Base-by-base conservation (phyloP, 225 moss, liverwort and hornwort species). In the Sphagnum tenellum region DNA sequence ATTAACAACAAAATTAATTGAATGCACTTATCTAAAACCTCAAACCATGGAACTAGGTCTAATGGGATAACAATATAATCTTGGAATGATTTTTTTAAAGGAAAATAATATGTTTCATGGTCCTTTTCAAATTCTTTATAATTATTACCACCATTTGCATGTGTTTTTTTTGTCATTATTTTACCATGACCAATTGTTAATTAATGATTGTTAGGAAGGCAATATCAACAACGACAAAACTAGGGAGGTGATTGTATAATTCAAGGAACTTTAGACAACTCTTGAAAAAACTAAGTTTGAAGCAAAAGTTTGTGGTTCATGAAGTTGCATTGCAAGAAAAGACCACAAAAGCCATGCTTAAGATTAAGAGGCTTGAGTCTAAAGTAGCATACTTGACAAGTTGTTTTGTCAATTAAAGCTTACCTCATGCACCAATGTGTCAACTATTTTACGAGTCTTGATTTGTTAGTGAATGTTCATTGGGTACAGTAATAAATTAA, bases 281-380 rank as follows among this genome's bases (percentile, higher is more conserved):
- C 56, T 74, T 66, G 85, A 92, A 66, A 76, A 78, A 72, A 82
- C 81, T 50, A 83, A 82, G 73, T 78, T 49, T 71, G 67, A 72
- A 90, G 73, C 58, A 65, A 29, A 74, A 87, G 63, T 82, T 87
- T 55, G 86, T 88, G 71, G 67, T 70, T 60, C 74, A 70, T 66
- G 67, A 79, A 56, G 76, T 67, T n/a, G 67, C 83, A 60, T 74
- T 88, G 57, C 77, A 80, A 76, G 92, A 81, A 64, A 89, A 96
- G 78, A 69, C 76, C 76, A 77, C 76, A 49, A 88, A 85, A 57
- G 81, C 76, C 53, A 77, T 72, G 70, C 70, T 82, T 12, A 87
- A 80, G 68, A 60, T 78, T 56, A 82, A 82, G 61, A 83, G 96
- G 75, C 77, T 88, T 13, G 90, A 92, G 73, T 78, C 87, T 46